Base-by-base conservation (phyloP, 306 rosid genomes). In the Quercus parvula region DNA sequence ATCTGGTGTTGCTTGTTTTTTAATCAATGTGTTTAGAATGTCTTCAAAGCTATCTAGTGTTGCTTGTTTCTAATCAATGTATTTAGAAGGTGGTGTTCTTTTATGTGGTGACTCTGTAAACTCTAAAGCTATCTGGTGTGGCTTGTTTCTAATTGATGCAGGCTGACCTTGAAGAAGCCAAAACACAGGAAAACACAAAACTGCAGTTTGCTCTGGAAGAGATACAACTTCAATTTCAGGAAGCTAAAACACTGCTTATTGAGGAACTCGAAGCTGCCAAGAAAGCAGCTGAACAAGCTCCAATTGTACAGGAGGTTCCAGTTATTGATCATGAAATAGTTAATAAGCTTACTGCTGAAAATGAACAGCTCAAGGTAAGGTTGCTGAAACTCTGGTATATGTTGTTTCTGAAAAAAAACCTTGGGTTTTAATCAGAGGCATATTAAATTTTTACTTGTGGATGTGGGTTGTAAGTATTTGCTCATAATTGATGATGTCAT, bases 81-180 rank as follows among this genome's bases (percentile, higher is more conserved):
- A 49, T 83, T 70, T 70, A 49, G 54, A 49, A 12, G 54, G 54
- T 49, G 54, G 54, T 12, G 5, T 49, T 49, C 17, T 49, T 49
- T 49, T 49, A 49, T 49, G 17, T 12, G 17, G 54, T 49, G 54
- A 49, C 54, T 49, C 54, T 49, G 54, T 49, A 10, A 13, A 49
- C 54, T 12, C 54, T 49, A 49, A 49, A 49, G 54, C 54, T 49
- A 73, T 64, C 66, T 82, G 63, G 63, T 70, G 76, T 79, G 75
- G 75, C 66, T 25, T 75, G 56, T 56, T 84, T 78, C 33, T 81
- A 82, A 61, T 64, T 27, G 33, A 78, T 81, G 81, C 90, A 90
- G 94, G 81, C 85, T 77, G 90, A 83, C 63, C 58, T 90, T 44
- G 97, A 94, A 87, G 92, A 94, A 88, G 88, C 94, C 77, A 81